Evolutionary conservation across 129 eudicot genomes (phyloP).

Genomic region (Ambrosia artemisiifolia): DNA sequence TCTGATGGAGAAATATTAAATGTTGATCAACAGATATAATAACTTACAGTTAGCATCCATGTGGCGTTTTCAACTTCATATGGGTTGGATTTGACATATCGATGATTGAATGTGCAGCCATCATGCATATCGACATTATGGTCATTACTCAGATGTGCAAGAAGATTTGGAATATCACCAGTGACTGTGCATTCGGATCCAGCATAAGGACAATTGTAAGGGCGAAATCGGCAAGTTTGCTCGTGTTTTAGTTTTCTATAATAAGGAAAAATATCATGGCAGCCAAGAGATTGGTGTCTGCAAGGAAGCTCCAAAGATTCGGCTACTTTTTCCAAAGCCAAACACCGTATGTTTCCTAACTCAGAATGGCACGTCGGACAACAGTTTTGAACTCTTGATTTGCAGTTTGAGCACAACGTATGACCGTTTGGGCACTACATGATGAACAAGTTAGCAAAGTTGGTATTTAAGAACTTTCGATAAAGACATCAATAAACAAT

Average conservation of each 20-base stretch:
- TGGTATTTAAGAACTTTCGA: neutral
- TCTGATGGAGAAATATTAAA: too few species aligned
- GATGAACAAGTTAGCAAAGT: neutral
- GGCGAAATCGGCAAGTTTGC: slow-evolving; percentile 38
- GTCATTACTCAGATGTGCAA: slow-evolving; percentile 41
- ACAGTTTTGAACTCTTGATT: slow-evolving; percentile 30
- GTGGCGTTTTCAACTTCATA: slow-evolving; percentile 50
- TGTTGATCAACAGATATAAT: neutral
- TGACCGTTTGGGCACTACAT: slow-evolving; percentile 52
- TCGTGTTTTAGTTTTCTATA: slow-evolving; percentile 38
- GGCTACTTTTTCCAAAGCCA: slow-evolving; percentile 45
- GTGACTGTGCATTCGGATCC: slow-evolving; percentile 43
- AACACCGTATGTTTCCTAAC: slow-evolving; percentile 46
- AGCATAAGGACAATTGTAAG: slow-evolving; percentile 48
- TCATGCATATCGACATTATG: slow-evolving; percentile 49
- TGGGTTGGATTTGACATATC: slow-evolving; percentile 47
- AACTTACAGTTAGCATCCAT: slow-evolving; percentile 50
- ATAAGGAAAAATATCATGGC: slow-evolving; percentile 42
- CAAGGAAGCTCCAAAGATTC: slow-evolving; percentile 45
- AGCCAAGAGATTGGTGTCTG: slow-evolving; percentile 31
- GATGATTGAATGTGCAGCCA: slow-evolving; percentile 50
- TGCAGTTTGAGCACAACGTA: slow-evolving; percentile 43
- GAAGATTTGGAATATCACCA: slow-evolving; percentile 39
- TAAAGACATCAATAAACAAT: neutral
- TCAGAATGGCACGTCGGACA: slow-evolving; percentile 43